Evolutionary conservation across 148 eudicot species (phyloP).

Genomic region (Diospyros kaki): DNA sequence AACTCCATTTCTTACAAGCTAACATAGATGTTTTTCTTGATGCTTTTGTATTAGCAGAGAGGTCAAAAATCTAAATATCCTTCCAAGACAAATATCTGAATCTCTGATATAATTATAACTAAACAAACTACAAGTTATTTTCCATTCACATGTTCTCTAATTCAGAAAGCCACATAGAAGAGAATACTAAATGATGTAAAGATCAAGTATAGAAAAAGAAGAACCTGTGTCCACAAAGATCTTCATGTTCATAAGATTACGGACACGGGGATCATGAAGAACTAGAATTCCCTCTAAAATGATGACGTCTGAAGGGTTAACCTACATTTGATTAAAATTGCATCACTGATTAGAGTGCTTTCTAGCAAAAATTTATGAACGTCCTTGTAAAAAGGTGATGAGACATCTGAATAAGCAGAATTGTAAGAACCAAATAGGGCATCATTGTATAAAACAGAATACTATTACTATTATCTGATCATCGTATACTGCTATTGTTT

Average conservation of each 20-base stretch:
- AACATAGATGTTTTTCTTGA: background rate
- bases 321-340: conserved; percentile 25
- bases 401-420: background rate
- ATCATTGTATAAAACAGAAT: background rate
- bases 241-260: conserved; percentile 66
- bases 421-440: background rate
- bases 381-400: background rate
- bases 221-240: conserved; percentile 67
- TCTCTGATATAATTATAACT: background rate
- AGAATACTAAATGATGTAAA: background rate
- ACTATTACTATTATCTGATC: background rate
- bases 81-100: background rate
- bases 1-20: background rate
- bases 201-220: background rate
- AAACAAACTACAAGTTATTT: background rate
- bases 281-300: conserved; percentile 63
- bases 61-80: background rate
- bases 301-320: conserved; percentile 60
- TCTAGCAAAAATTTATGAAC: background rate
- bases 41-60: background rate
- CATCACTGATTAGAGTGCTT: background rate
- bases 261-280: conserved; percentile 59
- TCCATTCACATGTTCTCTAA: background rate
- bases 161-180: background rate
- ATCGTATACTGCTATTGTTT: too few species aligned